Evolutionary conservation across 2,329 filamentous ascomycete species (phyloP), one percentile per base, ranked within the genome.

Genomic region (Neonectria coccinea): DNA sequence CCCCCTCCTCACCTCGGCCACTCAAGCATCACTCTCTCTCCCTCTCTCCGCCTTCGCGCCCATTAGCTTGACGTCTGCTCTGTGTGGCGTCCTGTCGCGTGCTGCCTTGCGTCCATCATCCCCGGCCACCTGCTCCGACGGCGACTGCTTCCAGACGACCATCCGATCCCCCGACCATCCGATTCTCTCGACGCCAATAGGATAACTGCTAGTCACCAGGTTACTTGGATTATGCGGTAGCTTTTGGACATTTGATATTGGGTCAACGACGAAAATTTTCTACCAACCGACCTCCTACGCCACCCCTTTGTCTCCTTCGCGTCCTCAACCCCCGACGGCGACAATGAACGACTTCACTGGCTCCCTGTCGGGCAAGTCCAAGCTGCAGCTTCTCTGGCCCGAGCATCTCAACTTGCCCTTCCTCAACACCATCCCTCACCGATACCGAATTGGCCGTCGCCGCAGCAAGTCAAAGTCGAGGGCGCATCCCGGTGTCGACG

Each of bases 351-450:
- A 81, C 70, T 71, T 80, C 50, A 63, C 77, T 60, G 76, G 75
- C 42, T 71, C 79, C 52, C 65, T 78, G 11, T 75, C 79, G 65
- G 77, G 78, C 67, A 83, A 82, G 75, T 78, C 79, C 55, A 78
- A 79, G 72, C 76, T 80, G 20, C 79, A 80, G 53, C 77, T 79
- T 39, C 74, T 80, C 12, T 79, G 79, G 74, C 79, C 79, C 33
- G 79, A 80, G 51, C 79, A 79, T 50, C 69, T 83, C 52, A 81
- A 80, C 69, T 71, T 82, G 55, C 79, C 80, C 14, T 79, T 81
- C 53, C 74, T 83, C 59, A 83, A 81, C 69, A 81, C 79, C 44
- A 76, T 80, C 20, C 80, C 80, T 29, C 76, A 75, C 33, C 79
- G 80, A 66, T 81, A 80, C 69, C 77, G 78, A 65, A 74, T 76